phyloP scores from a whole-genome alignment of 2,329 filamentous ascomycete species.

The Fusarium duplospermum region DNA sequence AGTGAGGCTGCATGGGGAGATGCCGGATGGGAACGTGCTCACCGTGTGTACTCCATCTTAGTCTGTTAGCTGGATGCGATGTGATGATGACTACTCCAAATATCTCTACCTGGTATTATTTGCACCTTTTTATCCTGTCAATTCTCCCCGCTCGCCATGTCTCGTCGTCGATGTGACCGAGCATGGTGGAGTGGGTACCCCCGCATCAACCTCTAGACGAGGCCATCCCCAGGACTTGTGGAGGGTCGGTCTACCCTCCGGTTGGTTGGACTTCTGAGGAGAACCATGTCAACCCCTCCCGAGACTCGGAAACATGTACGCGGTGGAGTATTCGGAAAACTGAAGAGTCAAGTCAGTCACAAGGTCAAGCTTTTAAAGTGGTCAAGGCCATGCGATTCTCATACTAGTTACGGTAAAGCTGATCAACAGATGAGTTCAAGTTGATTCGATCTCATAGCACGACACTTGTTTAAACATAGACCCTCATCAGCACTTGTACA shows the following conservation, averaged over 20 bases:
- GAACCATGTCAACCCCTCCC: background rate
- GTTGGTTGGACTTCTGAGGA: conserved; percentile 7
- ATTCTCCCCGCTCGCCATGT: background rate
- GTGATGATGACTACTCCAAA: background rate
- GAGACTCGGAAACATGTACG: conserved; percentile 8
- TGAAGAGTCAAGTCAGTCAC: background rate
- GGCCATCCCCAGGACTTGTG: background rate
- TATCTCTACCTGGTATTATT: background rate
- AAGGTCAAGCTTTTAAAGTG: background rate
- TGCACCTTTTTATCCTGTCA: background rate
- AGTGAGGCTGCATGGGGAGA: background rate
- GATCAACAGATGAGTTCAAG: background rate
- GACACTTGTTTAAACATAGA: background rate
- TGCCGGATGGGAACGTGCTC: background rate
- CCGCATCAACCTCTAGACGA: conserved; percentile 6
- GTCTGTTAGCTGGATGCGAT: background rate
- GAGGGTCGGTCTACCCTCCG: conserved; percentile 20
- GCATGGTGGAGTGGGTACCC: background rate
- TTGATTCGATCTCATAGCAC: background rate
- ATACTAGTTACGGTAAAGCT: background rate
- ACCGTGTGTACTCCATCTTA: conserved; percentile 39
- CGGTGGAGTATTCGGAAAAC: background rate
- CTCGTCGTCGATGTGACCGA: background rate
- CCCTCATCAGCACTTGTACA: background rate
- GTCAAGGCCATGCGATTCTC: background rate